Base-by-base conservation (phyloP, 1,284 basidiomycete genomes). In the Pseudozyma tsukubaensis region DNA sequence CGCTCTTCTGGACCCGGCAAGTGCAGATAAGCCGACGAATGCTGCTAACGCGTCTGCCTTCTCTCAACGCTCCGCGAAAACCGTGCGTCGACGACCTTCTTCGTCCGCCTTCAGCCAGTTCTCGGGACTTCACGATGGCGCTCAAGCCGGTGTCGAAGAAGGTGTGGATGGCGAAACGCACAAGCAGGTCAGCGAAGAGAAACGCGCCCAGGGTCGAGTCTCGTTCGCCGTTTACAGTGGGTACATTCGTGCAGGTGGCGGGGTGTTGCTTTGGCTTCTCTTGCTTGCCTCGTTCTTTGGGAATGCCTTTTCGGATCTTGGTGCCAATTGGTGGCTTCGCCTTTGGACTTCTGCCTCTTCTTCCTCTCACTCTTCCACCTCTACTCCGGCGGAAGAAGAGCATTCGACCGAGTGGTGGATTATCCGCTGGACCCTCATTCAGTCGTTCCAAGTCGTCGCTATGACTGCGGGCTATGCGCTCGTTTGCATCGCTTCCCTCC, bases 401-500 rank as follows among this genome's bases (percentile, higher is more conserved):
- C 59, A 72, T 43, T 45, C 59, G 16, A 63, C 86, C 14, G 86
- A 83, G 76, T 21, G 68, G 80, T 39, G 85, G 77, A 48, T 74
- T 5, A 87, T 87, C 1, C 89, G 91, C 76, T 92, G 92, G 83
- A 90, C 92, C 80, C 88, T 87, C 9, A 83, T 93, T n/a, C 93
- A 93, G 77, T 91, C 89, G 2, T 85, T 86, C 36, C 85, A 93
- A 3, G 92, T 90, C 83, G 77, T 88, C n/a, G 87, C 87, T 0
- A 86, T 87, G 19, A 87, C 88, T 1, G n/a, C 89, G 8, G 89
- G 89, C 78, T 90, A 90, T 0, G 90, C 92, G 79, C 74, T 87
- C 6, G 82, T 89, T 55, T 89, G 87, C 61, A 87, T 88, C 56
- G 83, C 86, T 1, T 88, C 90, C 48, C 91, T 91, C 14, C 85